Evolutionary conservation across 331 rosid genomes (phyloP).

Genomic region (Erythrophleum ivorense): DNA sequence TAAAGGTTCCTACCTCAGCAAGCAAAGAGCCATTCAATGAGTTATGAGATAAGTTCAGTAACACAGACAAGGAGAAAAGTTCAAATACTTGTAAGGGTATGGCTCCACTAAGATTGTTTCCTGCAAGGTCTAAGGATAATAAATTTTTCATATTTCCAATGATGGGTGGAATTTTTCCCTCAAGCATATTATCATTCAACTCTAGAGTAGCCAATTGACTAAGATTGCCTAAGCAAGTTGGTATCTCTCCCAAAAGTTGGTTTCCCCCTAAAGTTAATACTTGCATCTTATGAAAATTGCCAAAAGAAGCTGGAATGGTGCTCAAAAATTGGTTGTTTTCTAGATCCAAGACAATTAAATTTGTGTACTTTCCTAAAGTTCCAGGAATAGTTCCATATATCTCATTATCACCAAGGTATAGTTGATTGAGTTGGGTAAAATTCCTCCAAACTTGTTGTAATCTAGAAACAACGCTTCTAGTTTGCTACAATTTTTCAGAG

Average conservation of each 20-base stretch:
- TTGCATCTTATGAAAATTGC: neutral
- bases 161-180: neutral
- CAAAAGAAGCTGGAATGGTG: slow-evolving; percentile 7
- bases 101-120: neutral
- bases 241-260: neutral
- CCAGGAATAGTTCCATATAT: slow-evolving; percentile 3
- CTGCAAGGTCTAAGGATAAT: neutral
- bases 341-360: neutral
- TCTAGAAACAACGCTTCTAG: neutral
- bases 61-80: neutral
- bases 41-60: neutral
- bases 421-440: neutral
- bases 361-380: neutral
- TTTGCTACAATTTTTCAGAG: neutral
- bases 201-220: neutral
- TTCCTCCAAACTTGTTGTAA: neutral
- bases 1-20: neutral
- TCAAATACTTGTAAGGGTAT: neutral
- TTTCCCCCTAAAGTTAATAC: neutral
- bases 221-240: neutral
- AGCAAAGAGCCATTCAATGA: neutral
- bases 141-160: neutral
- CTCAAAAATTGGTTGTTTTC: neutral
- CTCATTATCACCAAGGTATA: neutral
- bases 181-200: neutral